A percentile compares a stretch with the other conserved stretches of the same genome.
phyloP scores from a whole-genome alignment of 75 land plant genomes.

The Selaginella moellendorffii region DNA sequence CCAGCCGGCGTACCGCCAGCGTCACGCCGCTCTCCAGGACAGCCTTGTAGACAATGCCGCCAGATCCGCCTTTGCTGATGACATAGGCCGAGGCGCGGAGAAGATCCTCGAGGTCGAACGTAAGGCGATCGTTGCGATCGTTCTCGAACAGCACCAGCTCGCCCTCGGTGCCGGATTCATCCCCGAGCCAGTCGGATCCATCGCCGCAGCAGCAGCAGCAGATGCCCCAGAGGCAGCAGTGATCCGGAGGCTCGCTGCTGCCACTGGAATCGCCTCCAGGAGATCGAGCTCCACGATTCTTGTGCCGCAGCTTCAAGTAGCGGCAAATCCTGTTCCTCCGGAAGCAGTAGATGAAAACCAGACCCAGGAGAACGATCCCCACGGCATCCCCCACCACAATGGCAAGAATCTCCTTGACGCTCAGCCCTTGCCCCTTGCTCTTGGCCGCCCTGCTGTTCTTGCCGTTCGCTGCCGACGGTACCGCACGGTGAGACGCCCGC shows the following conservation, averaged over 20 bases:
- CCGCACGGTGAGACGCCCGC: background rate
- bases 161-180: conserved; percentile 32
- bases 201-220: background rate
- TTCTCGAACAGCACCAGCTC: conserved; percentile 48
- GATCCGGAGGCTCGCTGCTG: conserved; percentile 8
- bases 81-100: conserved; percentile 74
- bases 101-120: conserved; percentile 52
- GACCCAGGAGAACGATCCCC: conserved; percentile 16
- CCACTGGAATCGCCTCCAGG: background rate
- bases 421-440: conserved; percentile 21
- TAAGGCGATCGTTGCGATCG: conserved; percentile 14
- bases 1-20: conserved; percentile 47
- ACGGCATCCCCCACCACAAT: conserved; percentile 39
- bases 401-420: conserved; percentile 35
- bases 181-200: background rate
- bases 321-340: conserved; percentile 11
- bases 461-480: conserved; percentile 6
- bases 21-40: conserved; percentile 57
- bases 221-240: conserved; percentile 15
- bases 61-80: conserved; percentile 54
- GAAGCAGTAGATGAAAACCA: conserved; percentile 24
- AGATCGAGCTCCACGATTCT: background rate
- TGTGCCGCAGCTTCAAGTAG: conserved; percentile 14
- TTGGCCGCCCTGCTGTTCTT: background rate
- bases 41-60: conserved; percentile 74